Evolutionary conservation across 345 rosid genomes (phyloP).

Genomic region (Camelina neglecta): DNA sequence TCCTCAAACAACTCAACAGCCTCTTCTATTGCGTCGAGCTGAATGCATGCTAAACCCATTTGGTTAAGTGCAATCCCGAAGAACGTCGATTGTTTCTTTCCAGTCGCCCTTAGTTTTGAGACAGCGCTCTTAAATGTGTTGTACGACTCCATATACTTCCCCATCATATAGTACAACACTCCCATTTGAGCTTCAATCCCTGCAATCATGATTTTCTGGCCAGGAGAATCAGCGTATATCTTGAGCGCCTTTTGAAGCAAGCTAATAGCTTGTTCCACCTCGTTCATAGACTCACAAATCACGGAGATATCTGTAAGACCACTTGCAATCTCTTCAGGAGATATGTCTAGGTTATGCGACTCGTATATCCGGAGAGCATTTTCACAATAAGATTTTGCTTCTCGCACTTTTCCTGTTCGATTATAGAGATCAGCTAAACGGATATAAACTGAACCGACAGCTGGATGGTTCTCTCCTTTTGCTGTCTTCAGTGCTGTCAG

Average conservation of each 20-base stretch:
- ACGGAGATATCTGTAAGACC: constrained; percentile 86
- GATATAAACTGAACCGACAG: constrained; percentile 79
- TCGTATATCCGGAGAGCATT: constrained; percentile 85
- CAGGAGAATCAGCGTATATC: constrained; percentile 68
- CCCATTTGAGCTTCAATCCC: constrained; percentile 98
- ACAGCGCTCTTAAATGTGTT: constrained; percentile 63
- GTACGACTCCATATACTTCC: constrained; percentile 77
- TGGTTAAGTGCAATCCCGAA: constrained; percentile 92
- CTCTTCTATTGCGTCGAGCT: constrained; percentile 65
- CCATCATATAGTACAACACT: constrained; percentile 85
- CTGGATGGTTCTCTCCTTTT: constrained; percentile 88
- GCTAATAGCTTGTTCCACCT: constrained; percentile 70
- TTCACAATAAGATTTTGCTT: constrained; percentile 83
- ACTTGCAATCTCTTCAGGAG: constrained; percentile 82
- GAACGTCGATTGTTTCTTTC: constrained; percentile 83
- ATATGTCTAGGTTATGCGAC: constrained; percentile 60
- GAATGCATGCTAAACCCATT: constrained; percentile 93
- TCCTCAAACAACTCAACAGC: constrained; percentile 88
- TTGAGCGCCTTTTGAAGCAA: constrained; percentile 80
- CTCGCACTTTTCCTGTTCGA: constrained; percentile 77
- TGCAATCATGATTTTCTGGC: constrained; percentile 76
- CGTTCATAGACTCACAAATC: constrained; percentile 87
- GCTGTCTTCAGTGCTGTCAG: constrained; percentile 74
- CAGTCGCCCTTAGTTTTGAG: constrained; percentile 68
- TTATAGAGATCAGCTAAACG: constrained; percentile 89